Base-by-base conservation (phyloP, 768 basidiomycete species). In the Leccinum variicolor region DNA sequence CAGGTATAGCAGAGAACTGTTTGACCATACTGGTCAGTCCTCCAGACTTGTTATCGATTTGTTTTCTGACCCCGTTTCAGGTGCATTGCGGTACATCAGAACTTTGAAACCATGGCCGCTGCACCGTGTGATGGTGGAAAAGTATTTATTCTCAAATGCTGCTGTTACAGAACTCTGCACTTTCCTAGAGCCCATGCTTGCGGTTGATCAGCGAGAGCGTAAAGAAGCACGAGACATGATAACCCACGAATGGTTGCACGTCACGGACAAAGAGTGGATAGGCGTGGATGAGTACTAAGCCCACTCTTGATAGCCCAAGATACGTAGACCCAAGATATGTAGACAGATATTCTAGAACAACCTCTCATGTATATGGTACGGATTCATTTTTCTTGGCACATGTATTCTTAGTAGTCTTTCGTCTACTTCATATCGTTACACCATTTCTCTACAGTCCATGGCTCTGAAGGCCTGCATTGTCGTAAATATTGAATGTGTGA, bases 61-160 rank as follows among this genome's bases (percentile, higher is more conserved):
- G 14, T 51, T 57, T 51, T 21, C 56, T 56, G 43, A 66, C 36
- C 5, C 31, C 13, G 3, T 61, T 55, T 15, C 66, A 85, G 90
- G 90, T 55, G 73, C 78, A 25, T 75, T 92, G 56, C 83, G 91
- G 33, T 89, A 88, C 70, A 91, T 92, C 69, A 78, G 77, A 59
- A 83, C 81, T 23, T 73, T 93, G 63, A 91, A 89, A 71, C 84
- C 84, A 3, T 92, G 90, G 90, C 87, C 93, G 10, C 76, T 96
- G 53, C 77, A 81, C 62, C 84, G 86, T 23, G 93, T 96, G 62
- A 89, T 97, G 84, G 79, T 77, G 50, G 92, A 97, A 78, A 96
- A 95, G 70, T 97, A 97, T 70, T 75, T 88, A 8, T 88, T 86
- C 71, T 74, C 80, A 10, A 79, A 81, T 36, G 64, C 70, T 14